phyloP scores from a whole-genome alignment of 2,329 filamentous ascomycete species.

The Zymoseptoria ardabiliae region DNA sequence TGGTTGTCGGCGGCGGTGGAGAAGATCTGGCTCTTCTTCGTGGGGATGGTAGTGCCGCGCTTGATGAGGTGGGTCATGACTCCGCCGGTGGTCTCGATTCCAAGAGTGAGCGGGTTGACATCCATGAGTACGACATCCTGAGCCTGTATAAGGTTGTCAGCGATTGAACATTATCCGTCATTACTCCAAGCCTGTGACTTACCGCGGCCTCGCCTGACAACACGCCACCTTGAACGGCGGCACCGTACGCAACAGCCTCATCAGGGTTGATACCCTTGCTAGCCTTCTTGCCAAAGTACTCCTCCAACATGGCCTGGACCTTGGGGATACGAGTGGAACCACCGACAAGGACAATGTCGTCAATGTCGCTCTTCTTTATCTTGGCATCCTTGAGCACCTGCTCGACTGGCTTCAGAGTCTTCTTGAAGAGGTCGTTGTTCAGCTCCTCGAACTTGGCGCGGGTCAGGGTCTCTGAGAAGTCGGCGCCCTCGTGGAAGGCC shows the following conservation, averaged over 20 bases:
- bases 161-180: not conserved
- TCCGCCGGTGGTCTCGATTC: constrained; percentile 97
- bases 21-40: constrained; percentile 99
- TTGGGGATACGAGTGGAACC: constrained; percentile 99
- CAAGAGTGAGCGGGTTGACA: constrained; percentile 90
- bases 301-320: constrained; percentile 88
- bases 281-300: constrained; percentile 96
- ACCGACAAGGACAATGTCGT: constrained; percentile 96
- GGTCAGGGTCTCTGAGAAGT: constrained; percentile 97
- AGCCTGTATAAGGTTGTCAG: constrained; percentile 47
- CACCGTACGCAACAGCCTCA: constrained; percentile 96
- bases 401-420: constrained; percentile 96
- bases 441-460: constrained; percentile 99
- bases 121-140: constrained; percentile 93
- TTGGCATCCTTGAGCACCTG: constrained; percentile 98
- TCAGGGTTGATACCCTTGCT: constrained; percentile 99
- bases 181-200: constrained; percentile 1
- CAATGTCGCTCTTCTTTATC: constrained; percentile 88
- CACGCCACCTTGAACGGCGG: constrained; percentile 93
- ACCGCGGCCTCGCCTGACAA: constrained; percentile 71
- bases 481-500: constrained; percentile 90
- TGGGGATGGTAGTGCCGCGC: constrained; percentile 97
- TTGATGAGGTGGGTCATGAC: constrained; percentile 98
- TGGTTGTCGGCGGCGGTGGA: constrained; percentile 97
- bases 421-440: constrained; percentile 99